These are phyloP conservation scores for Citrullus colocynthis DNA, from an alignment of 306 rosid genomes.

Conservation along the genomic window DNA sequence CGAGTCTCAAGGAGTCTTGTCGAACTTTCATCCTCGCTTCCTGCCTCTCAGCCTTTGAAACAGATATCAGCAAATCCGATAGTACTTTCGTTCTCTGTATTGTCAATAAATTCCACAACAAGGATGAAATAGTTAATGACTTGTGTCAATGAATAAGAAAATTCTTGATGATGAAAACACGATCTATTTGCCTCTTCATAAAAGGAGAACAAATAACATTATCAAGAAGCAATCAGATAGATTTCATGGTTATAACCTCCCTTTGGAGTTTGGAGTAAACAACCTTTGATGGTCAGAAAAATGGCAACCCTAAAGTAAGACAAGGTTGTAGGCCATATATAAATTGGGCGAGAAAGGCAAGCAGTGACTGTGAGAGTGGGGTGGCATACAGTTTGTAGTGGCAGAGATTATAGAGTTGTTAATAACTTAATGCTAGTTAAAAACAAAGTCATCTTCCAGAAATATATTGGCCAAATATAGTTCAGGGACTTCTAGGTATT, in stretches of 20 bases:
- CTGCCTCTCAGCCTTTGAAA: constrained; percentile 93
- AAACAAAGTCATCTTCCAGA: background rate
- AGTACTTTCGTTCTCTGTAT: constrained; percentile 85
- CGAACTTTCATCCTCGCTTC: constrained; percentile 96
- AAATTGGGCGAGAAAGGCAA: background rate
- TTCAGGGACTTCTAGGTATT: background rate
- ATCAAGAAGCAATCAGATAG: background rate
- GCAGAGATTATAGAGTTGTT: background rate
- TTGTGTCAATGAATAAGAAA: background rate
- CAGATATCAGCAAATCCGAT: constrained; percentile 90
- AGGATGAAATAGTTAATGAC: constrained; percentile 5
- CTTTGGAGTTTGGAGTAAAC: background rate
- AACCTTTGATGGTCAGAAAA: background rate
- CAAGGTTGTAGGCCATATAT: background rate
- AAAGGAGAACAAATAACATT: background rate
- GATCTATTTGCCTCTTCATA: background rate
- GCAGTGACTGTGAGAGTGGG: background rate
- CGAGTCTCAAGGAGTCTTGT: constrained; percentile 93
- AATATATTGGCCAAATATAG: background rate
- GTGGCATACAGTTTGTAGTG: background rate
- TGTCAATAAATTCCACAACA: constrained; percentile 13
- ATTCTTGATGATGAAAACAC: background rate
- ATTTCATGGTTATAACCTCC: background rate
- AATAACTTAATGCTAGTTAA: background rate
- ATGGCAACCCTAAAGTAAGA: background rate